Conservation (phyloP, 2,329 filamentous ascomycete species). For the Chaetomium strumarium region DNA sequence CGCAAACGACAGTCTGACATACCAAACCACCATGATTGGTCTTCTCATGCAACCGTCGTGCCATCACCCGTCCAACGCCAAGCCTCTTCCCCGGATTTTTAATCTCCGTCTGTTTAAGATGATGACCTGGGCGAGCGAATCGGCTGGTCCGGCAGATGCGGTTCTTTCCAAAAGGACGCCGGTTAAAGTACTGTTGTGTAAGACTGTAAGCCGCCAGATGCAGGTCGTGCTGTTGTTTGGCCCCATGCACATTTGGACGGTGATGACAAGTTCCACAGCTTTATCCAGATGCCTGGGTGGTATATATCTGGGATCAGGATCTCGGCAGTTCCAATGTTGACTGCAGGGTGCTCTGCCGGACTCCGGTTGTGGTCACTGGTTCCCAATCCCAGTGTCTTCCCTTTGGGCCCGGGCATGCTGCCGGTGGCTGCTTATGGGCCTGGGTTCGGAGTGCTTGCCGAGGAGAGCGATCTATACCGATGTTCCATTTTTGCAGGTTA, state of each 20-base stretch:
- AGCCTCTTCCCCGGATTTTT: conserved; percentile 20
- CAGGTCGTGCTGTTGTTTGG: background rate
- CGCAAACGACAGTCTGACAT: background rate
- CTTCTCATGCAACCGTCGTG: background rate
- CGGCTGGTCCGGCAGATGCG: conserved; percentile 15
- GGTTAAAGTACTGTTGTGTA: conserved; percentile 7
- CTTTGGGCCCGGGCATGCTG: too few species aligned
- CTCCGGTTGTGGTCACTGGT: too few species aligned
- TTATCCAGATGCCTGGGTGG: background rate
- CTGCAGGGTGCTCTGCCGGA: too few species aligned
- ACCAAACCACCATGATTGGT: background rate
- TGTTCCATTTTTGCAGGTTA: background rate
- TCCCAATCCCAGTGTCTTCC: too few species aligned
- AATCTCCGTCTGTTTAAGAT: conserved; percentile 20
- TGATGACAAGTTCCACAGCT: background rate
- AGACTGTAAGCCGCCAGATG: too few species aligned
- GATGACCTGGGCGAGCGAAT: conserved; percentile 9
- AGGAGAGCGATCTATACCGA: background rate
- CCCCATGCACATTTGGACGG: background rate
- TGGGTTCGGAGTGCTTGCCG: background rate
- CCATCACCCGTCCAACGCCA: conserved; percentile 8
- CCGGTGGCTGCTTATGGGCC: too few species aligned
- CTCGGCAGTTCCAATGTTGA: background rate
- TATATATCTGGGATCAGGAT: background rate
- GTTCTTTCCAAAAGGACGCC: conserved; percentile 1